phyloP scores from a whole-genome alignment of 2,329 filamentous ascomycete species.

The Xylaria sp. region DNA sequence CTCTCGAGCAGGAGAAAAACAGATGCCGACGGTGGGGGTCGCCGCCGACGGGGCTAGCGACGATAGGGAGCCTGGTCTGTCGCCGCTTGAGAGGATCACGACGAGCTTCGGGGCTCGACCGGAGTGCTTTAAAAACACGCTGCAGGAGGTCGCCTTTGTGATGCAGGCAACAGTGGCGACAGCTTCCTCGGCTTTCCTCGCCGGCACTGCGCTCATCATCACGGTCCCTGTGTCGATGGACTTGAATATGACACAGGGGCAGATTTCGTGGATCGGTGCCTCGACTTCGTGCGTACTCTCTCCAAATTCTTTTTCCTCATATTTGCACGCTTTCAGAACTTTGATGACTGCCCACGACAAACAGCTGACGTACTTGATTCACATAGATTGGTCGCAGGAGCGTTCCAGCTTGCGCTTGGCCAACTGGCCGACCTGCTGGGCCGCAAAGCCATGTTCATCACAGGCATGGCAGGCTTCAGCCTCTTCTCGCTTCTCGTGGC shows the following conservation, averaged over 20 bases:
- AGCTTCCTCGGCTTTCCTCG: slow-evolving; percentile 69
- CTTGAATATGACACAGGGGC: slow-evolving; percentile 70
- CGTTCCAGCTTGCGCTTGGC: slow-evolving; percentile 74
- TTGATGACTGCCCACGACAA: not conserved
- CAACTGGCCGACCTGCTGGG: slow-evolving; percentile 74
- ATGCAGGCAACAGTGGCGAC: slow-evolving; percentile 75
- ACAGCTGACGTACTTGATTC: not conserved
- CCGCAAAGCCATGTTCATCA: slow-evolving; percentile 69
- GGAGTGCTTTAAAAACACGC: slow-evolving; percentile 69
- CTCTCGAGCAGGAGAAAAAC: slow-evolving; percentile 11
- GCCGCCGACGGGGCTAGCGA: not conserved
- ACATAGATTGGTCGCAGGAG: slow-evolving; percentile 67
- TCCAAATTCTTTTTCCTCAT: not conserved
- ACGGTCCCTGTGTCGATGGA: slow-evolving; percentile 70
- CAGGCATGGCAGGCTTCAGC: slow-evolving; percentile 68
- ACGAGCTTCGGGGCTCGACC: slow-evolving; percentile 57
- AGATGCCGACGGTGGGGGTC: not conserved
- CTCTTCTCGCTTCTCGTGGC: slow-evolving; percentile 67
- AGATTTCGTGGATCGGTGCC: slow-evolving; percentile 75
- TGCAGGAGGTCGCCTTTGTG: slow-evolving; percentile 74
- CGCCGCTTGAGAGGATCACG: slow-evolving; percentile 41
- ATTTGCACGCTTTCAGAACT: not conserved
- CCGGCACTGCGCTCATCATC: slow-evolving; percentile 70
- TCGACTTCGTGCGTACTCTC: slow-evolving; percentile 62
- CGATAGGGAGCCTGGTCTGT: slow-evolving; percentile 38